Conservation (phyloP, 306 rosid species). For the Sicyos edulis region DNA sequence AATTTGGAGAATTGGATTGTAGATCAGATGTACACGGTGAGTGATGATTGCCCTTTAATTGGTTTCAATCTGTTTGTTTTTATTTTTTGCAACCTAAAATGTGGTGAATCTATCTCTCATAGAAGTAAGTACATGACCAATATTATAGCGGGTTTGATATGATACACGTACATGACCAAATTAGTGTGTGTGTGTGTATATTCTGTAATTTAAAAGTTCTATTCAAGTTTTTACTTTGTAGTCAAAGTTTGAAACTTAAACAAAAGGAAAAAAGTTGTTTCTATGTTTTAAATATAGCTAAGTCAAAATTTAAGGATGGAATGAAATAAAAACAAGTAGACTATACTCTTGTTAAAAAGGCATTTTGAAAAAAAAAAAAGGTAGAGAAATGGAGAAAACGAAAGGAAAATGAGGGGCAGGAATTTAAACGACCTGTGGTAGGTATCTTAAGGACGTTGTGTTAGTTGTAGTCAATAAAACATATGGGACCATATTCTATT, state of each 20-base stretch:
- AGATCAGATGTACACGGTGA: conserved; percentile 67
- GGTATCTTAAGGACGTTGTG: background rate
- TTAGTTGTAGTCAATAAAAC: background rate
- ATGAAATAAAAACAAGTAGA: background rate
- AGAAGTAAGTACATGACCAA: background rate
- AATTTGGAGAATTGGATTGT: conserved; percentile 62
- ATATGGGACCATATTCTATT: background rate
- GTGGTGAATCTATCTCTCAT: background rate
- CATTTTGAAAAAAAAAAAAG: background rate
- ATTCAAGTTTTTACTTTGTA: background rate
- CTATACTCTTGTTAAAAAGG: background rate
- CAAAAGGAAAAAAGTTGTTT: background rate
- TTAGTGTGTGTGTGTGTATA: background rate
- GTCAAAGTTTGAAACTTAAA: background rate
- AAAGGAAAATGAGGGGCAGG: background rate
- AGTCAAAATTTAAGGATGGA: background rate
- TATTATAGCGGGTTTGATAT: background rate
- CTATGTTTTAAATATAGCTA: background rate
- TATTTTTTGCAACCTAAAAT: background rate
- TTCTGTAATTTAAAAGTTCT: background rate
- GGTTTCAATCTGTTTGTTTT: background rate
- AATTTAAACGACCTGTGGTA: background rate
- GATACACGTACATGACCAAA: background rate
- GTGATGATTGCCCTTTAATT: conserved; percentile 21
- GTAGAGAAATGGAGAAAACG: background rate